Evolutionary conservation across 1,284 basidiomycete genomes (phyloP).

Genomic region (Rugosomyces carneus): DNA sequence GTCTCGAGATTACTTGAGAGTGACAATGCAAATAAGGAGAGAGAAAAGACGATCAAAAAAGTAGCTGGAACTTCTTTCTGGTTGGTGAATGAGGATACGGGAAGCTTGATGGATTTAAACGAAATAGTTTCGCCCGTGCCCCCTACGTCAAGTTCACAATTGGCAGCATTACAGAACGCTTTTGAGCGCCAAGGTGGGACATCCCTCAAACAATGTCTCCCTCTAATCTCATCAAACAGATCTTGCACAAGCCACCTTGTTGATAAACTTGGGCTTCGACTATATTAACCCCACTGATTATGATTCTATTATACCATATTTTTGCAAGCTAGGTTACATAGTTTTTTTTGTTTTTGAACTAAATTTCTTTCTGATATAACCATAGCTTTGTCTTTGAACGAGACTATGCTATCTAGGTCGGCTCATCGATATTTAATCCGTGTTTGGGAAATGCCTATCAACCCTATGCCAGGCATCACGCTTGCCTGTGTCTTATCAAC

Average conservation of each 20-base stretch:
- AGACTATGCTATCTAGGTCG: constrained; percentile 14
- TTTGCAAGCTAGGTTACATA: constrained; percentile 35
- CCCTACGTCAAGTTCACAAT: constrained; percentile 18
- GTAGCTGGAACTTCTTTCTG: constrained; percentile 37
- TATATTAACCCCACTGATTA: constrained; percentile 20
- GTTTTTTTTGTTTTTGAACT: neutral
- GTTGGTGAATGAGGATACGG: constrained; percentile 18
- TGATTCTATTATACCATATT: constrained; percentile 27
- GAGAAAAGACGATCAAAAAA: constrained; percentile 25
- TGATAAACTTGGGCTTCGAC: constrained; percentile 38
- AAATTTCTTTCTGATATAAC: constrained; percentile 3
- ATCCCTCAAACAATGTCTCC: too few species aligned
- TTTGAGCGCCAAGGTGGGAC: constrained; percentile 31
- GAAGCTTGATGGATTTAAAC: constrained; percentile 15
- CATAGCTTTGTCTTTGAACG: constrained; percentile 19
- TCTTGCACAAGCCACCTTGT: constrained; percentile 26
- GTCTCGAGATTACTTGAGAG: constrained; percentile 31
- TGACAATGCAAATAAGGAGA: constrained; percentile 25
- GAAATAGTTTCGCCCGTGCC: constrained; percentile 2
- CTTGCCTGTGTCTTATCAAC: constrained; percentile 21
- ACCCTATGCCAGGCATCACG: constrained; percentile 18
- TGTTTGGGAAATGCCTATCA: constrained; percentile 20
- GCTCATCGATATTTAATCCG: constrained; percentile 22
- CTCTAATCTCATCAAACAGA: constrained; percentile 28
- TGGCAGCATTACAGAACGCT: constrained; percentile 29